Conservation (phyloP, 2,329 filamentous ascomycete genomes). For the Ampelomyces quisqualis region DNA sequence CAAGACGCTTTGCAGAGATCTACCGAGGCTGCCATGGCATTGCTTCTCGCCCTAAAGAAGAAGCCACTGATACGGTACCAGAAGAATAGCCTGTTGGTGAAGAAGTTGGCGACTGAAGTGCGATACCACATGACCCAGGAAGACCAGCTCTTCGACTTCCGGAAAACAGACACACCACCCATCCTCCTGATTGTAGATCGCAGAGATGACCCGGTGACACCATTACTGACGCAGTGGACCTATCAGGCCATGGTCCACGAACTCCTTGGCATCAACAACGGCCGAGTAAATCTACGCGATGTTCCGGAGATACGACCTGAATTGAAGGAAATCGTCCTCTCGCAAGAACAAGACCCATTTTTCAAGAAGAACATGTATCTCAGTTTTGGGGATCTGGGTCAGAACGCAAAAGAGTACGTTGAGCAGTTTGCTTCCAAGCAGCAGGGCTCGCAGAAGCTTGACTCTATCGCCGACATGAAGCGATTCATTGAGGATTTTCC, state of each 20-base stretch:
- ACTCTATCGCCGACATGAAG: conserved; percentile 98
- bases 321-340: conserved; percentile 89
- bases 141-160: conserved; percentile 93
- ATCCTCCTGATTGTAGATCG: conserved; percentile 89
- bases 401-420: conserved; percentile 98
- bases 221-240: conserved; percentile 94
- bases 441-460: conserved; percentile 93
- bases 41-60: conserved; percentile 90
- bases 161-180: conserved; percentile 89
- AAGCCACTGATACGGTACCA: conserved; percentile 92
- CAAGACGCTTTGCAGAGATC: conserved; percentile 81
- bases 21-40: conserved; percentile 81
- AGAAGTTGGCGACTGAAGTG: conserved; percentile 90
- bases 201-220: conserved; percentile 91
- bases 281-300: conserved; percentile 83
- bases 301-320: conserved; percentile 84
- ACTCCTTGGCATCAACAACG: conserved; percentile 87
- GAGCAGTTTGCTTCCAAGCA: conserved; percentile 97
- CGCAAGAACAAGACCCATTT: conserved; percentile 96
- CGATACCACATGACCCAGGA: conserved; percentile 93
- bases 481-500: conserved; percentile 98
- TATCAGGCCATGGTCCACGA: conserved; percentile 99
- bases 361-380: conserved; percentile 99
- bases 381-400: conserved; percentile 92
- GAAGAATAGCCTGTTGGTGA: conserved; percentile 84